phyloP scores from a whole-genome alignment of 164 flowering plant species.

The Aristolochia fimbriata region DNA sequence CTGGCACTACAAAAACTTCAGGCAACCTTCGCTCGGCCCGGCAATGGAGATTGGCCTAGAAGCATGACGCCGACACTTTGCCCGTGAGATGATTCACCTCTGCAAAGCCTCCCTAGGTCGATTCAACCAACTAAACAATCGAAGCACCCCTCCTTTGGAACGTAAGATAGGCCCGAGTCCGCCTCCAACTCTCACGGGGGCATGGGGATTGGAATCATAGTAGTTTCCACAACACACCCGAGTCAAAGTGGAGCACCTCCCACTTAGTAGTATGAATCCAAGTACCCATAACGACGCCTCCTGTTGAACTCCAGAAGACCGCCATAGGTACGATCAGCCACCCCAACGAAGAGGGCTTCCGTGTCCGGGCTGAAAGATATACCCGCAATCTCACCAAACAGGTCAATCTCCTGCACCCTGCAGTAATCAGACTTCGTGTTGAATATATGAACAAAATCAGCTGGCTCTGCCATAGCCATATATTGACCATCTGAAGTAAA shows the following conservation, averaged over 20 bases:
- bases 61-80: no score
- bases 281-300: conserved; percentile 28
- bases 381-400: conserved; percentile 94
- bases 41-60: no score
- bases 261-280: conserved; percentile 32
- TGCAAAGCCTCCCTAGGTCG: no score
- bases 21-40: no score
- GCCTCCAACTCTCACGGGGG: no score
- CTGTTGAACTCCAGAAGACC: conserved; percentile 75
- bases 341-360: conserved; percentile 75
- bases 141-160: no score
- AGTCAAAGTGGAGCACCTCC: neutral
- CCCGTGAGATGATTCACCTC: no score
- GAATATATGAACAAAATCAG: conserved; percentile 80
- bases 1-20: no score
- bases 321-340: conserved; percentile 84
- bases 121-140: no score
- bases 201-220: no score
- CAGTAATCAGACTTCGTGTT: conserved; percentile 46
- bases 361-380: conserved; percentile 90
- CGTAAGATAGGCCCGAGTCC: no score
- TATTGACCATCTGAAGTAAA: conserved; percentile 79
- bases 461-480: conserved; percentile 93
- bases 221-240: no score
- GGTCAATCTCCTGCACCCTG: conserved; percentile 62